These are phyloP conservation scores for Podaxis sp. DNA, from an alignment of 768 basidiomycete species.

Conservation along the genomic window DNA sequence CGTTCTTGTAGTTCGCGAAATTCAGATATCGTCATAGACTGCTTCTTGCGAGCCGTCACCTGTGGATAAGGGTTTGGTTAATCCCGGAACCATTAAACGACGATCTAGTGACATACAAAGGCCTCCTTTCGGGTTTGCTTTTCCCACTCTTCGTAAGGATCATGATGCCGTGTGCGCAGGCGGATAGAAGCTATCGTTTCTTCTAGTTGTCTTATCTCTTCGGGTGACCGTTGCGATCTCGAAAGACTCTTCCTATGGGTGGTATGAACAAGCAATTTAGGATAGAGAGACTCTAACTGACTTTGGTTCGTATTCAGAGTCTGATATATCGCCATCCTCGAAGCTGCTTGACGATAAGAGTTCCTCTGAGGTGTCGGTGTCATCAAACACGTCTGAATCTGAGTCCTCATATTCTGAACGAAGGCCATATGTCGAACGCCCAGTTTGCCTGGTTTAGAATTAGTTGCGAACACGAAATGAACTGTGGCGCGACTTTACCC, in stretches of 20 bases:
- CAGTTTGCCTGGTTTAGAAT: conserved; percentile 19
- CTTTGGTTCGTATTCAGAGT: conserved; percentile 22
- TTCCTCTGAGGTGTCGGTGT: conserved; percentile 19
- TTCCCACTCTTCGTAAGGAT: conserved; percentile 61
- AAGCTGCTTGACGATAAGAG: conserved; percentile 19
- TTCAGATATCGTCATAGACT: conserved; percentile 29
- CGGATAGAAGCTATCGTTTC: conserved; percentile 53
- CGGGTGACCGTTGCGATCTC: conserved; percentile 28
- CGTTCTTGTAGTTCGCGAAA: conserved; percentile 46
- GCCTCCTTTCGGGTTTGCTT: conserved; percentile 48
- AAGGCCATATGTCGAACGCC: conserved; percentile 53
- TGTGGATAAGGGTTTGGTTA: conserved; percentile 18
- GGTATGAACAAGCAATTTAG: conserved; percentile 17
- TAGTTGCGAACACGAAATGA: conserved; percentile 5
- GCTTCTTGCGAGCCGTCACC: conserved; percentile 45
- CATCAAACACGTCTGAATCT: conserved; percentile 21
- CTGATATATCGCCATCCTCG: conserved; percentile 29
- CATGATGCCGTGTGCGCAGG: conserved; percentile 47
- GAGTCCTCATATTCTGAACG: conserved; percentile 46
- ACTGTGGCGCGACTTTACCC: conserved; percentile 24
- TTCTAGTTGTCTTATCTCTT: conserved; percentile 42
- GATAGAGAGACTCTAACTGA: conserved; percentile 20
- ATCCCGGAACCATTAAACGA: not conserved
- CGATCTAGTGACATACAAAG: conserved; percentile 35
- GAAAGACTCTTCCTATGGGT: conserved; percentile 21